Evolutionary conservation across 768 basidiomycete species (phyloP).

Genomic region (Trametes sanguinea): DNA sequence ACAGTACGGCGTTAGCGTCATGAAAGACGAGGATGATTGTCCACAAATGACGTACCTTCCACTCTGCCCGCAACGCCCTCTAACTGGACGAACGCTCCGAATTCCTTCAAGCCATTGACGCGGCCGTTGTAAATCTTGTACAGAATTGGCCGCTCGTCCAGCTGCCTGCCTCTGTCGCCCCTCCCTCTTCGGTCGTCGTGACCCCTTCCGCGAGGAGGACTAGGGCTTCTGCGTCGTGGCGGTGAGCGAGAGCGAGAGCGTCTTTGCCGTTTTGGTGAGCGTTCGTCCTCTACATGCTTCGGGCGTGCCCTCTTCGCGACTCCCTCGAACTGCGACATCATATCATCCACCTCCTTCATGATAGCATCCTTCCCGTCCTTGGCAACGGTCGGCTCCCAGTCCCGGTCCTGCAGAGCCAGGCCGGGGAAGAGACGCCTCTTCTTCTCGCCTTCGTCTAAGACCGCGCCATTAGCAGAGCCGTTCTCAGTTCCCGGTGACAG

Average conservation of each 20-base stretch:
- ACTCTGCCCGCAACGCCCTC: slow-evolving; percentile 85
- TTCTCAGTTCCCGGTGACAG: slow-evolving; percentile 34
- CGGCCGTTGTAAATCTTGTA: slow-evolving; percentile 95
- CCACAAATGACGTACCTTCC: slow-evolving; percentile 66
- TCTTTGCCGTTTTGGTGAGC: slow-evolving; percentile 61
- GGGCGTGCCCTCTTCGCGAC: slow-evolving; percentile 63
- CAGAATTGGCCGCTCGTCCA: slow-evolving; percentile 84
- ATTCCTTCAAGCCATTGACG: slow-evolving; percentile 86
- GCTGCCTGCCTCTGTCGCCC: slow-evolving; percentile 38
- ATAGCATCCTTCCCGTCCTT: slow-evolving; percentile 65
- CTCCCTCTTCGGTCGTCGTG: slow-evolving; percentile 44
- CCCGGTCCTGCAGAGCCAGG: slow-evolving; percentile 77
- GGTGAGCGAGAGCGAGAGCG: slow-evolving; percentile 45
- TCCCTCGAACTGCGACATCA: slow-evolving; percentile 75
- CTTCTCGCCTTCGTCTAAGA: slow-evolving; percentile 65
- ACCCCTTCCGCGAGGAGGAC: slow-evolving; percentile 60
- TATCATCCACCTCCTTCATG: slow-evolving; percentile 85
- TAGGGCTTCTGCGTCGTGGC: slow-evolving; percentile 51
- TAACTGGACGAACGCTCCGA: slow-evolving; percentile 90
- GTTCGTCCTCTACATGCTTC: slow-evolving; percentile 41
- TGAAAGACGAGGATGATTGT: background rate
- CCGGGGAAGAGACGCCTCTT: slow-evolving; percentile 89
- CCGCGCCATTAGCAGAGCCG: slow-evolving; percentile 30
- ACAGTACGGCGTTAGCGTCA: background rate
- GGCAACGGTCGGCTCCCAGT: slow-evolving; percentile 55